A percentile compares a stretch with the other conserved stretches of the same genome.
Evolutionary conservation across 2,329 filamentous ascomycete species (phyloP).

Genomic region (Aureobasidium uvarum): DNA sequence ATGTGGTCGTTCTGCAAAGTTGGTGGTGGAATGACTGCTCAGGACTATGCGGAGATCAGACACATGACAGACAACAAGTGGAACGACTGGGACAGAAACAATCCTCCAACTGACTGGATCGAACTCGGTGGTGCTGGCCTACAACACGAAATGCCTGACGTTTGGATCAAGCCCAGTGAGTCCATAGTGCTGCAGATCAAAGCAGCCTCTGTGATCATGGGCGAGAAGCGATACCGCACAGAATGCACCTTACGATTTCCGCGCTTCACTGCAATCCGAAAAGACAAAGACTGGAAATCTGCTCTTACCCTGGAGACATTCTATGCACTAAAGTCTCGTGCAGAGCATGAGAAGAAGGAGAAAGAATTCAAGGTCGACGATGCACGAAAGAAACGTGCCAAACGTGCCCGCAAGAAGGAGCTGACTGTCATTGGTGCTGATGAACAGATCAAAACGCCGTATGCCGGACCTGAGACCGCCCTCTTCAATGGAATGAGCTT

Average conservation of each 20-base stretch:
- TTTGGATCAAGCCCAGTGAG: constrained; percentile 88
- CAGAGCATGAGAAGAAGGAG: constrained; percentile 68
- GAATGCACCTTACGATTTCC: constrained; percentile 84
- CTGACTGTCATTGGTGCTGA: constrained; percentile 73
- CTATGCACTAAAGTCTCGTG: constrained; percentile 63
- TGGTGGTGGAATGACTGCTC: constrained; percentile 82
- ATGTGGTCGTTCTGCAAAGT: constrained; percentile 97
- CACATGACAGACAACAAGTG: constrained; percentile 90
- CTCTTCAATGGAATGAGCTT: constrained; percentile 77
- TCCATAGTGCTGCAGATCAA: constrained; percentile 88
- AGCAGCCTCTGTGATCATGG: constrained; percentile 67
- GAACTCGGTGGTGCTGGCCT: constrained; percentile 64
- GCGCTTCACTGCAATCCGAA: constrained; percentile 75
- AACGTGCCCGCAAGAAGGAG: constrained; percentile 61
- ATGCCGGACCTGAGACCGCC: constrained; percentile 58
- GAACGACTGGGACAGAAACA: constrained; percentile 76
- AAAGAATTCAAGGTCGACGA: constrained; percentile 73
- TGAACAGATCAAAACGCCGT: constrained; percentile 49
- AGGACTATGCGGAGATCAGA: constrained; percentile 79
- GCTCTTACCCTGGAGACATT: constrained; percentile 79
- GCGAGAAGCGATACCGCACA: constrained; percentile 74
- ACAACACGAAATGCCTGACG: constrained; percentile 77
- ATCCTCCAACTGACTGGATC: constrained; percentile 73
- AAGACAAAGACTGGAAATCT: constrained; percentile 81
- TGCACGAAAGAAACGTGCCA: constrained; percentile 61